Evolutionary conservation across 768 basidiomycete species (phyloP), one percentile per base, ranked within the genome.

Genomic region (Termitomyces sp.): DNA sequence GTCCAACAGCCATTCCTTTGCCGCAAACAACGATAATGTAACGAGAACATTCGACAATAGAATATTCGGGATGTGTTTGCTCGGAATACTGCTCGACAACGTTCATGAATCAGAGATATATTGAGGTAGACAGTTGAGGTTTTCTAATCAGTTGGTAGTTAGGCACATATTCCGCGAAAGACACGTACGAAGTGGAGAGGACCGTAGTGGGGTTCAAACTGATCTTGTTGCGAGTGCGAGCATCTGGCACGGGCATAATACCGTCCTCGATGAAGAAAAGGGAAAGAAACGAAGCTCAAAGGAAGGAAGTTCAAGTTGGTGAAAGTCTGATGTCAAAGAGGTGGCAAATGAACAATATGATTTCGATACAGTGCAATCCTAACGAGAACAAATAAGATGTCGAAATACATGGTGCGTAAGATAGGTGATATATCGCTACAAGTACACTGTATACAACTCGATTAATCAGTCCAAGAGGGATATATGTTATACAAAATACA

Each of bases 1-100:
- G 16, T 81, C 74, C 44, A 91, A 69, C 7, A 91, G 68, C 73
- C 82, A 81, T 61, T 84, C 86, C 70, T 88, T 89, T 47, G 81
- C 76, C 6, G 82, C 77, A 67, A 84, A 79, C 33, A 87, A 69
- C 5, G 84, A 76, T 18, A 84, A 68, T 32, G 86, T 85, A 54
- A 86, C 83, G 45, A 89, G 69, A 20, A 81, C 68, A 70, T 89
- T 85, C 0, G 83, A 82, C 38, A 85, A 63, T 53, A 85, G 61
- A 47, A 89, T 75, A 60, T 76, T 78, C 10, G 83, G 79, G 44
- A 86, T 67, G 33, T 80, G 71, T 48, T 68, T 78, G 53, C 73
- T 77, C 48, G 78, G 79, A 54, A 86, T 76, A 45, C 85, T 86
- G 51, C 53, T 58, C 50, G 7, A 22, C 15, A 2, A 44, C 41